Percentiles rank a stretch among this genome's conserved stretches.
Conservation (phyloP, 441 rosid genomes). For the Corymbia citriodora region DNA sequence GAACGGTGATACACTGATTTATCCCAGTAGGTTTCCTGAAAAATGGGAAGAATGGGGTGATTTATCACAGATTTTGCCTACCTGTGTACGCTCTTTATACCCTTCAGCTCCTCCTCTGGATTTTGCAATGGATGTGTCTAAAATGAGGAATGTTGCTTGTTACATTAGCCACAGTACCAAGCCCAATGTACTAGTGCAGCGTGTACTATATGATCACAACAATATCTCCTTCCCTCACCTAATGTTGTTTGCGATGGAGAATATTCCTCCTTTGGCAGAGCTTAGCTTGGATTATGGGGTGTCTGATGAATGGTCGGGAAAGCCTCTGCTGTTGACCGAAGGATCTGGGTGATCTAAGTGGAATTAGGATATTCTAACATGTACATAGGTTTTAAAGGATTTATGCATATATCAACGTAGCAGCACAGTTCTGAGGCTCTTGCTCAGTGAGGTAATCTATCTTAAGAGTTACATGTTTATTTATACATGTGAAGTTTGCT, state of each 20-base stretch:
- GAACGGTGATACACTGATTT: conserved; percentile 77
- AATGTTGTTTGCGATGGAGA: conserved; percentile 87
- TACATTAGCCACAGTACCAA: conserved; percentile 73
- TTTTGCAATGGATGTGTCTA: conserved; percentile 83
- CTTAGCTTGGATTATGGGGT: conserved; percentile 85
- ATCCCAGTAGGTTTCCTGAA: conserved; percentile 72
- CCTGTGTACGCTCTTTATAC: conserved; percentile 39
- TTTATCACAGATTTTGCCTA: conserved; percentile 47
- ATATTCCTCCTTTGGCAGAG: conserved; percentile 73
- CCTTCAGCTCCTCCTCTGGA: conserved; percentile 77
- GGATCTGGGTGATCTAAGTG: neutral
- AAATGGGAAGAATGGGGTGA: conserved; percentile 89
- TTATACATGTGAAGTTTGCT: neutral
- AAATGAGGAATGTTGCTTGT: conserved; percentile 79
- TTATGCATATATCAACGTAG: neutral
- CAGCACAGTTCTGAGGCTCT: neutral
- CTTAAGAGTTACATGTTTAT: neutral
- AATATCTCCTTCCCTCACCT: conserved; percentile 74
- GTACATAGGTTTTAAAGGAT: neutral
- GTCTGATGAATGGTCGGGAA: conserved; percentile 53
- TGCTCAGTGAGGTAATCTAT: neutral
- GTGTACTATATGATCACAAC: conserved; percentile 74
- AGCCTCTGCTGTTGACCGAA: conserved; percentile 63
- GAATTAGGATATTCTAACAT: neutral
- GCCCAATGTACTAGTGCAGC: conserved; percentile 83